Evolutionary conservation across 352 stramenopile species (phyloP), one percentile per base, ranked within the genome.

Genomic region (Lagenidium sp.): DNA sequence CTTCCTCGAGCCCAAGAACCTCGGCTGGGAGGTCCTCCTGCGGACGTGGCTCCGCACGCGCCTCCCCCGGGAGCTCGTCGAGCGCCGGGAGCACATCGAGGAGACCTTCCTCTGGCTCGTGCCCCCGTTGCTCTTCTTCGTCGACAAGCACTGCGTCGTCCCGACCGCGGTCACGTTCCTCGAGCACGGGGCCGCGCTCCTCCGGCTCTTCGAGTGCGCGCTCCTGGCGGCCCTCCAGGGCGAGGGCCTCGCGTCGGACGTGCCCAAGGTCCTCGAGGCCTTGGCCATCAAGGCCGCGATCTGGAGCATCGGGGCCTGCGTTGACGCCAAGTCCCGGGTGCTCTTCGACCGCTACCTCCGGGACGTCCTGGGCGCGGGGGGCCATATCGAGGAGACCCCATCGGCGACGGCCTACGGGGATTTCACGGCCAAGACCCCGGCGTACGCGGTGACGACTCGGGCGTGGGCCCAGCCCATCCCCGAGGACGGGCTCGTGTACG

Each of bases 281-380:
- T 26, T 94, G 8, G 74, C 96, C 18, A 53, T 97, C 21, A 92
- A 95, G 60, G 68, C 82, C 0, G 46, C 94, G 2, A 64, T 94
- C 4, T 97, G 91, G 89, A 92, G 76, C 2, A 80, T 97, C n/a
- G 91, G 91, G 10, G 84, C 80, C 16, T 96, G 84, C 38, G 69
- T 97, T n/a, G 84, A 96, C 48, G 66, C 65, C 16, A 82, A 89
- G 32, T 94, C 85, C 1, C 61, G 91, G 1, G 35, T 73, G 10
- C 45, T 78, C 19, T 95, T 97, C 35, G 80, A 97, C 43, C 56
- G 62, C 21, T 97, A 87, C 53, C 28, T 96, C 4, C 73, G 84
- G 5, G 62, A 84, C 22, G 75, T 95, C 15, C 13, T n/a, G 7
- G 20, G 18, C 20, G n/a, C 36, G 8, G 15, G 21, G 10, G n/a